phyloP scores from a whole-genome alignment of 495 filamentous ascomycete species.

The Tuber brumale region DNA sequence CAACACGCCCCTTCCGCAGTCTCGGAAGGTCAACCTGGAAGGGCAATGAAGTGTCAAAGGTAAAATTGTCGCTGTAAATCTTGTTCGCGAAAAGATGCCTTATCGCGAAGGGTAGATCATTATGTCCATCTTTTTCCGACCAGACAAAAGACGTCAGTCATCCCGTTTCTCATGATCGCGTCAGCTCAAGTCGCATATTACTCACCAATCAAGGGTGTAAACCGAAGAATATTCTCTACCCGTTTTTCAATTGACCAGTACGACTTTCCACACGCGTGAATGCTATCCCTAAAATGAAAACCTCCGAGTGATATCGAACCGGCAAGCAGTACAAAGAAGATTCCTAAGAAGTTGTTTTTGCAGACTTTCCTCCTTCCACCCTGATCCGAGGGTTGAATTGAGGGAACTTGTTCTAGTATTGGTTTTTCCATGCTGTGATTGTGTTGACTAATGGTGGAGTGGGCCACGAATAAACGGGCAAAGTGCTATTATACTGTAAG shows the following conservation, averaged over 20 bases:
- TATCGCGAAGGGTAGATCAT: constrained; percentile 75
- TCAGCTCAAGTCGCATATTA: constrained; percentile 6
- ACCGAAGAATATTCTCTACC: constrained; percentile 60
- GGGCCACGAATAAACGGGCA: too few species aligned
- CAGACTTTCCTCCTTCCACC: neutral
- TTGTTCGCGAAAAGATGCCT: constrained; percentile 63
- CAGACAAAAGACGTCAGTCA: constrained; percentile 11
- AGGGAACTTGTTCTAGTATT: neutral
- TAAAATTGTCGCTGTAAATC: constrained; percentile 71
- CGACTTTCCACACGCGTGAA: neutral
- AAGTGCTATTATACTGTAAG: too few species aligned
- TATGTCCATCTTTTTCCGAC: constrained; percentile 68
- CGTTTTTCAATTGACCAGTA: constrained; percentile 52
- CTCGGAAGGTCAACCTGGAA: constrained; percentile 76
- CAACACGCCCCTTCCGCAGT: constrained; percentile 48
- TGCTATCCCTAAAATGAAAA: neutral
- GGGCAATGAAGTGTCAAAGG: constrained; percentile 56
- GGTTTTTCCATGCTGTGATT: neutral
- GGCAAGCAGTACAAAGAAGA: neutral
- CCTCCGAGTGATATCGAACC: neutral
- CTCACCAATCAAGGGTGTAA: constrained; percentile 75
- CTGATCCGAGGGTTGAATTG: neutral
- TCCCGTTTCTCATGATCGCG: neutral
- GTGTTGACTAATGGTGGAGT: neutral
- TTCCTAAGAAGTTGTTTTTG: neutral